Conservation (phyloP, 305 asterid genomes). For the Ajuga reptans region DNA sequence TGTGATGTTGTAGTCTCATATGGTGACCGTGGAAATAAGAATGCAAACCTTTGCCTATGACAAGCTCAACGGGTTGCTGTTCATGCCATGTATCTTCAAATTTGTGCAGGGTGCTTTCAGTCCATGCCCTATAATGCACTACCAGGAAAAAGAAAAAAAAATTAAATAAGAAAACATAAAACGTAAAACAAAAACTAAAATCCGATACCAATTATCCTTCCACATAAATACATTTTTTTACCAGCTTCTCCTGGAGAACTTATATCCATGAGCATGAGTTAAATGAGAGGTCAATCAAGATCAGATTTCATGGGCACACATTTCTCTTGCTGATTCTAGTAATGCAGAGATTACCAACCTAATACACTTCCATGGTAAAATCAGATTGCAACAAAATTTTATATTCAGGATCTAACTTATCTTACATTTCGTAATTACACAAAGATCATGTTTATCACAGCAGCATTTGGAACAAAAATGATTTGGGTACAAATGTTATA, state of each 20-base stretch:
- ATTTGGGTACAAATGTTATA: background rate
- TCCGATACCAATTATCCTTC: background rate
- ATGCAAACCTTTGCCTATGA: constrained; percentile 77
- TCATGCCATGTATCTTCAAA: constrained; percentile 97
- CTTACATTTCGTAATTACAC: background rate
- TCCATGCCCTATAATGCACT: constrained; percentile 97
- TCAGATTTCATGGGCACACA: background rate
- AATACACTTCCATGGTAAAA: background rate
- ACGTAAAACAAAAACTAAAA: background rate
- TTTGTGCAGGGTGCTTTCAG: constrained; percentile 77
- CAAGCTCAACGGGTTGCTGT: constrained; percentile 81
- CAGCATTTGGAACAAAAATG: background rate
- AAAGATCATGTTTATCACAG: background rate
- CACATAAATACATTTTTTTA: background rate
- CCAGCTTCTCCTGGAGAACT: constrained; percentile 1
- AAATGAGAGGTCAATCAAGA: background rate
- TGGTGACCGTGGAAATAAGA: background rate
- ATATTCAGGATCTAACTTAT: background rate
- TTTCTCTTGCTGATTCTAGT: background rate
- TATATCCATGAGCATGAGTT: background rate
- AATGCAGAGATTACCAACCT: background rate
- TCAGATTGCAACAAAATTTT: background rate
- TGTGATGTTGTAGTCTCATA: background rate
- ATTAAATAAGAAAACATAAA: no score
- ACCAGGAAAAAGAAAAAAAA: constrained; percentile 2